Base-by-base conservation (phyloP, 1,284 basidiomycete species). In the Ganoderma multipileum region DNA sequence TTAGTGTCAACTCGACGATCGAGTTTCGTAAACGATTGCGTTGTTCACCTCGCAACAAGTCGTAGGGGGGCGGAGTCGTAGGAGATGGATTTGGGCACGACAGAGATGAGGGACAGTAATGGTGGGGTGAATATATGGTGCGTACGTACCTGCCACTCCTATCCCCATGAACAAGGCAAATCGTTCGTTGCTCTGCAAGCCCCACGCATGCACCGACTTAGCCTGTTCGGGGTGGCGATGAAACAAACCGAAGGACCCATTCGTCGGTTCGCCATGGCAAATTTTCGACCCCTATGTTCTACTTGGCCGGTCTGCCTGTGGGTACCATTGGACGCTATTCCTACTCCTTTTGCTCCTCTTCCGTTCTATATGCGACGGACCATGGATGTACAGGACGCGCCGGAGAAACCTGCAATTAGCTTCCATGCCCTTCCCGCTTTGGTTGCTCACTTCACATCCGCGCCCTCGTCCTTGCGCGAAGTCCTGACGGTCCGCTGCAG, bases 371-470 rank as follows among this genome's bases (percentile, higher is more conserved):
- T 33, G 52, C 52, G 28, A 55, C 52, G 26, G 14, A 30, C 9
- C 16, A 55, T 55, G 28, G 26, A 30, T 30, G 52, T 28, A 7
- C 52, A 30, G 52, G 52, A 55, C 52, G 52, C 30, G 1, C 14
- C 52, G 52, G 52, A 28, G 52, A 55, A 55, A 55, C 52, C 52
- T 33, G 52, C 33, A 55, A 55, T 54, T 55, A 55, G 52, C 52
- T 12, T 55, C 52, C 30, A 14, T 16, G 23, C 2, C 28, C 30
- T 55, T 55, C 28, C 28, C 30, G 52, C 52, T 30, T 30, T 55
- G 5, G 52, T 30, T 55, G 14, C 52, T 16, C 23, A 12, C 28
- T 55, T 55, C 52, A 18, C 28, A 55, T 55, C 52, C 18, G 11
- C 47, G n/a, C 23, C 52, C 52, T 18, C 28, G 28, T 11, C 52